Evolutionary conservation across 2,329 filamentous ascomycete species (phyloP).

Genomic region (Aspergillus spinulosporus): DNA sequence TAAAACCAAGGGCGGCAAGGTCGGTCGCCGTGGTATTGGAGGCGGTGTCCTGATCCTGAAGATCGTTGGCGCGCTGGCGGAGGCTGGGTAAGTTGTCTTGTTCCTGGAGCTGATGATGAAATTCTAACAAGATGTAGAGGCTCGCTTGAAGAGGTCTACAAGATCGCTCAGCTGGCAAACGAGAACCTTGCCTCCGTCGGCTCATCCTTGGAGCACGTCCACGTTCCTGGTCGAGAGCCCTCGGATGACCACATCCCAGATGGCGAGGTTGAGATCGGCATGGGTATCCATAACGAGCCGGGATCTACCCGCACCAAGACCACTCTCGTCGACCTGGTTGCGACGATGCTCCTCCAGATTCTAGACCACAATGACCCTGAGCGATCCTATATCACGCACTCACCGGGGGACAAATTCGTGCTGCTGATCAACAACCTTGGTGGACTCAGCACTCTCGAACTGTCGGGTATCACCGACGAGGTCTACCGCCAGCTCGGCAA

Average conservation of each 20-base stretch:
- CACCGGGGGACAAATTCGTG: conserved; percentile 60
- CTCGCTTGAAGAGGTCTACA: conserved; percentile 68
- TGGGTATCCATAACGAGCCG: conserved; percentile 71
- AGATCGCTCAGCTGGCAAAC: conserved; percentile 69
- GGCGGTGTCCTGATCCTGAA: conserved; percentile 92
- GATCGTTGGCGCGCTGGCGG: conserved; percentile 80
- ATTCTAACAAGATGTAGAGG: conserved; percentile 31
- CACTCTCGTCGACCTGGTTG: conserved; percentile 52
- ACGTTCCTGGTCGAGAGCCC: conserved; percentile 74
- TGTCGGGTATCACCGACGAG: conserved; percentile 68
- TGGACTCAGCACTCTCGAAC: conserved; percentile 65
- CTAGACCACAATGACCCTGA: conserved; percentile 64
- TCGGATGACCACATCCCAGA: conserved; percentile 53
- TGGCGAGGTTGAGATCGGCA: conserved; percentile 66
- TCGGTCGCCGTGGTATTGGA: conserved; percentile 85
- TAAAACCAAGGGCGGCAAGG: conserved; percentile 78
- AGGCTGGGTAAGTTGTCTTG: conserved; percentile 56
- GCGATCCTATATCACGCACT: conserved; percentile 61
- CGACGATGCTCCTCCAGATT: conserved; percentile 66
- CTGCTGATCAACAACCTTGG: conserved; percentile 70
- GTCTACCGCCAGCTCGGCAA: conserved; percentile 61
- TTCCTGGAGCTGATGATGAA: too few relatives aligned
- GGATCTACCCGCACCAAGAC: conserved; percentile 55
- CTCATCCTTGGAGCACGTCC: conserved; percentile 84
- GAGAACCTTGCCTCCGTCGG: conserved; percentile 82